phyloP scores from a whole-genome alignment of 2,329 filamentous ascomycete genomes.

The Aspergillus carbonarius region DNA sequence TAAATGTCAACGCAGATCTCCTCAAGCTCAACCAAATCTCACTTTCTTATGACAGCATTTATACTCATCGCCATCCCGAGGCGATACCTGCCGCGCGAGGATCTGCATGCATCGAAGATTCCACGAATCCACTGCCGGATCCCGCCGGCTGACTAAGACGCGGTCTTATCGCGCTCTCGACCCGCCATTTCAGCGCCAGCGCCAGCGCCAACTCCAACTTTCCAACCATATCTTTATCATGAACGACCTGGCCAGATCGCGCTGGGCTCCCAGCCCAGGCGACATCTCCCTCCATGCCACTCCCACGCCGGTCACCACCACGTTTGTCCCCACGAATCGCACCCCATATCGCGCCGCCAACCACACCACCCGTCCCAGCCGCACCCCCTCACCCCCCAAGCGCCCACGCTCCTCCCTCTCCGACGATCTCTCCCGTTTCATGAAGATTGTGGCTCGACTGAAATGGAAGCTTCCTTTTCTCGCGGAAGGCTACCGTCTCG shows the following conservation, averaged over 20 bases:
- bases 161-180: too few relatives aligned
- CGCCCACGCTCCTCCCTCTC: constrained; percentile 7
- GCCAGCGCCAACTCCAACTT: background rate
- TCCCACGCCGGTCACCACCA: background rate
- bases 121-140: too few relatives aligned
- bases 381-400: background rate
- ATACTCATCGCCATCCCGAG: too few relatives aligned
- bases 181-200: background rate
- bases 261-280: constrained; percentile 23
- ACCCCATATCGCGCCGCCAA: background rate
- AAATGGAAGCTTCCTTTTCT: constrained; percentile 65
- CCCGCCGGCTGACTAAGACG: too few relatives aligned
- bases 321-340: background rate
- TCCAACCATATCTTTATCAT: background rate
- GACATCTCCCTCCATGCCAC: background rate
- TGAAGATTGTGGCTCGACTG: constrained; percentile 60
- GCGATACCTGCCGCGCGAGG: too few relatives aligned
- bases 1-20: too few relatives aligned
- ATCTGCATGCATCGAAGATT: too few relatives aligned
- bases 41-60: too few relatives aligned
- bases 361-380: background rate
- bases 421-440: constrained; percentile 57
- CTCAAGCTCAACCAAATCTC: too few relatives aligned
- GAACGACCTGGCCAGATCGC: constrained; percentile 21
- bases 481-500: constrained; percentile 56